Evolutionary conservation across 108 stramenopile genomes (phyloP).

Genomic region (Skeletonema grethae): DNA sequence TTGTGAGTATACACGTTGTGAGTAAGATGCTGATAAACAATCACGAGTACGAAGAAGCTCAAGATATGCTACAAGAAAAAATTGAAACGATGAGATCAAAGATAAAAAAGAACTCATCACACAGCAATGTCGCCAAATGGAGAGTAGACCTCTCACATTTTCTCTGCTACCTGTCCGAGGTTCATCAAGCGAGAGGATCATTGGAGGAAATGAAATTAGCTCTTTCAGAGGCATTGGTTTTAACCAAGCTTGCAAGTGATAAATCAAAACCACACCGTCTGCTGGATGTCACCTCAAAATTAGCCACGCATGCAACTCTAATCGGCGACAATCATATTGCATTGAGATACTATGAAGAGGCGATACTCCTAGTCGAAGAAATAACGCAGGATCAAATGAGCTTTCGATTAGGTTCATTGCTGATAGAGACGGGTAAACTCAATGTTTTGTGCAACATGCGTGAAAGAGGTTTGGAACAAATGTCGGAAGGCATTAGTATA

Average conservation of each 20-base stretch:
- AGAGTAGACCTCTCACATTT: constrained; percentile 7
- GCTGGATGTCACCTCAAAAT: constrained; percentile 10
- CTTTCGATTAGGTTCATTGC: constrained; percentile 7
- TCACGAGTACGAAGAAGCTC: not conserved
- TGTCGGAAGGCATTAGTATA: constrained; percentile 3
- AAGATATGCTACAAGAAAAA: constrained; percentile 4
- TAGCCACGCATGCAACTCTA: constrained; percentile 6
- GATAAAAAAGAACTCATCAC: not conserved
- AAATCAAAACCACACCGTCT: constrained; percentile 2
- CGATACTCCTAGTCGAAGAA: constrained; percentile 8
- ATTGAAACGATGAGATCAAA: not conserved
- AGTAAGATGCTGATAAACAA: constrained; percentile 9
- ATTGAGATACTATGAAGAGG: constrained; percentile 17
- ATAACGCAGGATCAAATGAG: not conserved
- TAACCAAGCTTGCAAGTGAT: not conserved
- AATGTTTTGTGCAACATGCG: constrained; percentile 5
- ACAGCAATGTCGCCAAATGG: not conserved
- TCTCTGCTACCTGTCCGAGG: not conserved
- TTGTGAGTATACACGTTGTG: not conserved
- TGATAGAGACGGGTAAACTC: constrained; percentile 12
- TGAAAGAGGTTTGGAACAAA: constrained; percentile 9
- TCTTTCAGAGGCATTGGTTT: not conserved
- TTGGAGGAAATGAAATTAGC: constrained; percentile 17
- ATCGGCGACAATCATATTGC: constrained; percentile 6
- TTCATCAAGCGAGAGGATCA: constrained; percentile 1